Base-by-base conservation (phyloP, 208 protist species). In the Jaenimonas drosophilae region DNA sequence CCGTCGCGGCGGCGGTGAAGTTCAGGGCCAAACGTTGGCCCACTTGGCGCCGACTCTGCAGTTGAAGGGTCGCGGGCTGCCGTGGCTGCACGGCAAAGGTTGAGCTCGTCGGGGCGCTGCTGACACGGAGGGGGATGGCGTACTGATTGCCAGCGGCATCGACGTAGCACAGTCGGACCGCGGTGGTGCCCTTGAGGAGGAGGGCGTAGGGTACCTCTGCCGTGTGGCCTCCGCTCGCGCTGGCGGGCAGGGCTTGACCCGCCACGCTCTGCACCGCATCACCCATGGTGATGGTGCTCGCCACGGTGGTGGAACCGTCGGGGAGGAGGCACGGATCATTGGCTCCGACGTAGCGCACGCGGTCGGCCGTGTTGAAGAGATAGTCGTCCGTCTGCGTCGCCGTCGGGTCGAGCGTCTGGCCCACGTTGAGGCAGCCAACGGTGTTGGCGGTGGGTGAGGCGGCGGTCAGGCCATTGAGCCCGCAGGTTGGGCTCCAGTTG, bases 401-500 rank as follows among this genome's bases (percentile, higher is more conserved):
- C n/a, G 27, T 57, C 26, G 75, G 40, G 16, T 25, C 74, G 14
- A 94, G 28, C 1, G 68, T 54, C 45, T 94, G 81, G 12, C 81
- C 76, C 19, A 64, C 54, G 27, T 74, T 68, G 21, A 83, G 63
- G 60, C 86, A 94, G 1, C 79, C 82, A 2, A 33, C 47, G 26
- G 47, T 33, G 27, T 12, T 54, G 19, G 56, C 86, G 19, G 42
- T 54, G 7, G 86, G 86, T 20, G 67, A 75, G 2, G 74, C 43
- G 19, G 25, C 42, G 19, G 57, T 70, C 12, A 85, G 49, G 14
- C 20, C 37, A 19, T 88, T 38, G 44, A 38, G 9, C 11, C 29
- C 46, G 55, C 87, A 94, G n/a, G 67, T 61, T 30, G 87, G 87
- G 41, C 82, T 91, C 80, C 81, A 94, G 60, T 84, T 86, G 4